Conservation (phyloP, 176 grass and related monocot genomes). For the Triticum monococcum region DNA sequence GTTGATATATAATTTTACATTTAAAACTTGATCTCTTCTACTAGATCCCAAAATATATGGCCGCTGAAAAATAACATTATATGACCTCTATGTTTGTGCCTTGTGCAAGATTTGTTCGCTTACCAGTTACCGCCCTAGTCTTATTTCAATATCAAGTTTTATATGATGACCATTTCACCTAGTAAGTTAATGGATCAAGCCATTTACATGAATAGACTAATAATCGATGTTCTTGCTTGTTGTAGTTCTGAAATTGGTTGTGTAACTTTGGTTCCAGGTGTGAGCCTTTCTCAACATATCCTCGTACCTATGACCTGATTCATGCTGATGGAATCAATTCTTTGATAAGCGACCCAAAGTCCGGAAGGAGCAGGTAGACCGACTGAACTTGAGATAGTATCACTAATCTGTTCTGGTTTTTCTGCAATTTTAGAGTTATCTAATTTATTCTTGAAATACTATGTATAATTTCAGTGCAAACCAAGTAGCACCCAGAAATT, state of each 20-base stretch:
- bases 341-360: conserved; percentile 53
- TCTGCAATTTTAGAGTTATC: not conserved
- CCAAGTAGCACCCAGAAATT: not conserved
- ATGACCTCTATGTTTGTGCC: not conserved
- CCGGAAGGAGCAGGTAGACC: conserved; percentile 65
- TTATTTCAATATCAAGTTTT: not conserved
- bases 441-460: not conserved
- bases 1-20: not conserved
- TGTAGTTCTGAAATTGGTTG: conserved; percentile 1
- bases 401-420: not conserved
- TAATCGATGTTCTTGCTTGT: not conserved
- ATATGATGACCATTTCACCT: not conserved
- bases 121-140: not conserved
- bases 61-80: not conserved
- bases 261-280: conserved; percentile 62
- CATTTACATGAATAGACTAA: not conserved
- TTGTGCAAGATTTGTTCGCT: not conserved
- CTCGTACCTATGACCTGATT: conserved; percentile 92
- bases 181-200: not conserved
- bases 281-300: conserved; percentile 94
- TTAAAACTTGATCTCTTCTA: not conserved
- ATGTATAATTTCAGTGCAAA: not conserved
- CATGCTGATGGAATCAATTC: conserved; percentile 77
- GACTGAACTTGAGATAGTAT: not conserved
- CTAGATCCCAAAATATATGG: not conserved